Percentiles rank a stretch among this genome's conserved stretches.
phyloP scores from a whole-genome alignment of 257 asterid genomes.

The Coffea canephora region DNA sequence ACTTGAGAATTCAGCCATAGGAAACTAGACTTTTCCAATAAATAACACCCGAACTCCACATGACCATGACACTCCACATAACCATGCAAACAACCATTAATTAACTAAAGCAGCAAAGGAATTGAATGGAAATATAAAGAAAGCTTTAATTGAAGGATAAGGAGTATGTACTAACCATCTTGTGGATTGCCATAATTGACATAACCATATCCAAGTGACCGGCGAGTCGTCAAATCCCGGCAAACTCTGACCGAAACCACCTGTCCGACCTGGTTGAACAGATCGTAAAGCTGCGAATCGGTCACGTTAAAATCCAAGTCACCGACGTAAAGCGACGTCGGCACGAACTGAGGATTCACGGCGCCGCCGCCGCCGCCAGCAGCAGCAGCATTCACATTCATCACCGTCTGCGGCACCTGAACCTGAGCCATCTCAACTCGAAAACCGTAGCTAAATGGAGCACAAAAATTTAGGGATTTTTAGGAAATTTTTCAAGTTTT shows the following conservation, averaged over 20 bases:
- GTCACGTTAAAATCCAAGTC: conserved; percentile 78
- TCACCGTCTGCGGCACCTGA: conserved; percentile 69
- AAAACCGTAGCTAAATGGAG: conserved; percentile 15
- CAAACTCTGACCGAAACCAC: conserved; percentile 95
- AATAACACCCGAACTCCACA: background rate
- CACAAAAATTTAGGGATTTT: conserved; percentile 13
- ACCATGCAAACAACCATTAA: background rate
- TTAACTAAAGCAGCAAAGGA: background rate
- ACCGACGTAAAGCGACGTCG: conserved; percentile 84
- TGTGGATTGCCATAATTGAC: conserved; percentile 76
- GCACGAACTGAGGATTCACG: conserved; percentile 45
- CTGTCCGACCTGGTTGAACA: conserved; percentile 82
- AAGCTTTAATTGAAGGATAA: background rate
- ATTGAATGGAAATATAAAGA: background rate
- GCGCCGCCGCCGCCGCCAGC: conserved; percentile 26
- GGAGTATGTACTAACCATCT: conserved; percentile 51
- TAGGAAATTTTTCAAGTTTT: conserved; percentile 32
- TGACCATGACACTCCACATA: background rate
- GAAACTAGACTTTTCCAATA: background rate
- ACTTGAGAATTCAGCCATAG: background rate
- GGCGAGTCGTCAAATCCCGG: conserved; percentile 66
- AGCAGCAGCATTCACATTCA: conserved; percentile 42
- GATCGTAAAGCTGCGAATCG: conserved; percentile 81
- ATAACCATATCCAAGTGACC: conserved; percentile 89
- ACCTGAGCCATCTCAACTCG: conserved; percentile 68